Conservation (phyloP, 2,329 filamentous ascomycete species). For the Colletotrichum viniferum region DNA sequence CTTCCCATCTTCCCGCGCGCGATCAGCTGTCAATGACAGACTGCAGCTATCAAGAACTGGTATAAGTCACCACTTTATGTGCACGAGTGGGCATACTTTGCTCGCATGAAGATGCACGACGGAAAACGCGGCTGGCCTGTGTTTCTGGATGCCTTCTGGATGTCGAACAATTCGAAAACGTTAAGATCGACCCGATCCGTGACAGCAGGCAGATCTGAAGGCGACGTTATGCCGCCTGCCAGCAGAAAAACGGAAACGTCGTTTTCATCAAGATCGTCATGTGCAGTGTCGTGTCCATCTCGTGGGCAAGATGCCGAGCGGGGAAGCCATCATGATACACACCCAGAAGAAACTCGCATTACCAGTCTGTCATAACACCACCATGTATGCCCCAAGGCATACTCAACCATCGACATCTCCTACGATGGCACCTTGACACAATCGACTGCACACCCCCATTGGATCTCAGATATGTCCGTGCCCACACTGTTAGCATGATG, state of each 20-base stretch:
- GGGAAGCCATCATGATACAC: background rate
- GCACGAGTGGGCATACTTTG: background rate
- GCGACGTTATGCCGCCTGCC: background rate
- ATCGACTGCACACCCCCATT: background rate
- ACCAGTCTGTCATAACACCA: background rate
- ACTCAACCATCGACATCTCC: background rate
- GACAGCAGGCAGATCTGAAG: background rate
- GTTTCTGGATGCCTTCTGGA: background rate
- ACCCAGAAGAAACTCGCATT: background rate
- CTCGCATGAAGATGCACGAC: background rate
- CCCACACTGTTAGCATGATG: background rate
- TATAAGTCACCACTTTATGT: background rate
- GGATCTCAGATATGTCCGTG: background rate
- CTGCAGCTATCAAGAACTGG: background rate
- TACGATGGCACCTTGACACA: background rate
- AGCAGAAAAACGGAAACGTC: background rate
- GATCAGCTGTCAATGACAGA: background rate
- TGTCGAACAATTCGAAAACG: background rate
- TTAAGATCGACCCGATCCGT: background rate
- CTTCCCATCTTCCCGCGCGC: background rate
- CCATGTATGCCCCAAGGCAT: background rate
- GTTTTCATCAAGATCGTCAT: background rate
- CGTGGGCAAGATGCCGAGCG: background rate
- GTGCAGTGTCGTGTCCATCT: background rate
- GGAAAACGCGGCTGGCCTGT: background rate